Evolutionary conservation across 495 filamentous ascomycete genomes (phyloP), one percentile per base, ranked within the genome.

Genomic region (Hyaloscypha hepaticicola): DNA sequence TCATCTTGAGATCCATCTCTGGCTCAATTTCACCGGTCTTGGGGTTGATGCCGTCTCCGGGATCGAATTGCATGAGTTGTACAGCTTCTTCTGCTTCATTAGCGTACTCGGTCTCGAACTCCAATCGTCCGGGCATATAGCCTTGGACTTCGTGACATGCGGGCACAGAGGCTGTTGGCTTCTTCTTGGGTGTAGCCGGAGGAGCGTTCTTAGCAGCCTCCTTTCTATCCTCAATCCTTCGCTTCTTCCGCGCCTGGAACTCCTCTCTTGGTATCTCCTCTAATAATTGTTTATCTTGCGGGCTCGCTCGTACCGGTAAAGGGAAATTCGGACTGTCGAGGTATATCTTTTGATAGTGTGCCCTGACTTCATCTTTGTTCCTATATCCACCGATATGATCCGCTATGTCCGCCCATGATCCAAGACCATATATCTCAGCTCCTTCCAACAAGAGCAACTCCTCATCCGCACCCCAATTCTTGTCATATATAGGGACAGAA

Each of bases 21-120:
- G 93, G 91, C 64, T 98, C 96, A 21, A 90, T 77, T 69, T 92
- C 89, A 65, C 90, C 90, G 2, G 91, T 97, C 14, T 82, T 78
- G 5, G 87, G 87, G 66, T 95, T 93, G 67, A 95, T 81, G 55
- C 95, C 95, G 70, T 97, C 93, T 16, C 95, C 95, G 1, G 95
- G 93, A 57, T 97, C 94, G 69, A 99, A 99, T 65, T 96, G 88
- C 90, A 99, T 96, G 62, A 95, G 88, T 74, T 98, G 95, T 14
- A 99, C 96, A 0, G 93, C 93, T 77, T 98, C 96, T 75, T 99
- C 95, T 0, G 96, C 95, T 69, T 98, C 96, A 75, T 99, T 98
- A 71, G 93, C 88, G 74, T 94, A 96, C 70, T 99, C 95, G 0
- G 91, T 96, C 80, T 99, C 95, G 71, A 98, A 99, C 72, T 99